Evolutionary conservation across 345 rosid genomes (phyloP).

Genomic region (Nasturtium officinale): DNA sequence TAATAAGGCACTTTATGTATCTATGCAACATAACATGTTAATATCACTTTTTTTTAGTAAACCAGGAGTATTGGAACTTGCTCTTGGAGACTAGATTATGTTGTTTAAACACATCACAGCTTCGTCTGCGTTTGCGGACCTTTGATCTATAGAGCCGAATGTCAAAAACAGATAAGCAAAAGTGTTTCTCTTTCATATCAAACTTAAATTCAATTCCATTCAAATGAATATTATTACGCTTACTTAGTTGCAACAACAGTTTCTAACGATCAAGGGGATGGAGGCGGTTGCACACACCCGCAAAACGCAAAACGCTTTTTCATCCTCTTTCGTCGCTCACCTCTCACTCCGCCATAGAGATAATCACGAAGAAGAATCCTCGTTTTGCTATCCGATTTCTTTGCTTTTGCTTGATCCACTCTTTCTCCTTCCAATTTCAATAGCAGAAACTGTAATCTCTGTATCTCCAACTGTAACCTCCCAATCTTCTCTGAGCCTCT

Average conservation of each 20-base stretch:
- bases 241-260: conserved; percentile 10
- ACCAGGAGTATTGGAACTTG: background rate
- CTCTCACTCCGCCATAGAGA: conserved; percentile 64
- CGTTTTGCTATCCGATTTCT: conserved; percentile 52
- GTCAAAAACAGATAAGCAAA: conserved; percentile 2
- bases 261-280: conserved; percentile 35
- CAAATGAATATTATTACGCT: conserved; percentile 30
- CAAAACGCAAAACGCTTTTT: conserved; percentile 68
- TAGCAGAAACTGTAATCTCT: conserved; percentile 76
- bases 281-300: conserved; percentile 74
- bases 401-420: conserved; percentile 55
- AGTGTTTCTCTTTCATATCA: conserved; percentile 11
- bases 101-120: background rate
- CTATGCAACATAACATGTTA: background rate
- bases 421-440: conserved; percentile 70
- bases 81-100: background rate
- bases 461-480: conserved; percentile 85
- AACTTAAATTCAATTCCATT: conserved; percentile 14
- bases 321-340: conserved; percentile 48
- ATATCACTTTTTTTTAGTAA: background rate
- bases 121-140: background rate
- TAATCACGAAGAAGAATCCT: conserved; percentile 81
- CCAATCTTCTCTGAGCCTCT: conserved; percentile 86
- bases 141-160: background rate
- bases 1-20: background rate